These are phyloP conservation scores for Pythium aphanidermatum DNA, from an alignment of 352 stramenopile genomes.

Conservation along the genomic window DNA sequence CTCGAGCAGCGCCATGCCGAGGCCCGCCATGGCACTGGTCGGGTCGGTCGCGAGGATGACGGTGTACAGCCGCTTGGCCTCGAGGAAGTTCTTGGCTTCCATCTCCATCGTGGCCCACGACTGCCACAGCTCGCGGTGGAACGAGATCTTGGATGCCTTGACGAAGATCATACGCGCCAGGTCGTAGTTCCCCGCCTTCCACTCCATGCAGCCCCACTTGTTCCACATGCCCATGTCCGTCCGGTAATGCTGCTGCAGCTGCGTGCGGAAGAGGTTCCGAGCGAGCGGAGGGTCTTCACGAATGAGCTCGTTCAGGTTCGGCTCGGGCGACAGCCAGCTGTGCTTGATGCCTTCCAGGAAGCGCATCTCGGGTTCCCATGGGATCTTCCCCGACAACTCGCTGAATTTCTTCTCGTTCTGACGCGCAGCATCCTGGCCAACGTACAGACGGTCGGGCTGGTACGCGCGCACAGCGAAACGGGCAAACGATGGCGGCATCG, in stretches of 20 bases:
- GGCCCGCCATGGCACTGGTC: conserved; percentile 53
- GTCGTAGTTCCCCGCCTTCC: conserved; percentile 77
- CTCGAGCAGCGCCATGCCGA: conserved; percentile 70
- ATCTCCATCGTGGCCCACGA: conserved; percentile 85
- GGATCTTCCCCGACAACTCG: conserved; percentile 64
- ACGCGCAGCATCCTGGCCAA: conserved; percentile 54
- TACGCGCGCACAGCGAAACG: conserved; percentile 7
- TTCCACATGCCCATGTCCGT: conserved; percentile 90
- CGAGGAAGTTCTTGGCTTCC: conserved; percentile 61
- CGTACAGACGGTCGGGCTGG: conserved; percentile 57
- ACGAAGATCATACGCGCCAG: conserved; percentile 83
- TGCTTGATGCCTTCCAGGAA: conserved; percentile 53
- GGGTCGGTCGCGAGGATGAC: conserved; percentile 78
- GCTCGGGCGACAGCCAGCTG: conserved; percentile 46
- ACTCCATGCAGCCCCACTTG: conserved; percentile 89
- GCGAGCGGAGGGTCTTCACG: conserved; percentile 67
- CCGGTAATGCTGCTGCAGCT: conserved; percentile 70
- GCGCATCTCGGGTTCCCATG: conserved; percentile 65
- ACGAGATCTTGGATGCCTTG: conserved; percentile 70
- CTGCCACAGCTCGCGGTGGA: conserved; percentile 69
- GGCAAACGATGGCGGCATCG: too few relatives aligned
- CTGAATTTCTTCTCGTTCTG: conserved; percentile 77
- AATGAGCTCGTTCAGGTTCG: conserved; percentile 78
- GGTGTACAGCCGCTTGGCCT: conserved; percentile 76
- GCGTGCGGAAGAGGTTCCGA: conserved; percentile 70